Evolutionary conservation across 768 basidiomycete genomes (phyloP), one percentile per base, ranked within the genome.

Genomic region (Kwoniella sp.): DNA sequence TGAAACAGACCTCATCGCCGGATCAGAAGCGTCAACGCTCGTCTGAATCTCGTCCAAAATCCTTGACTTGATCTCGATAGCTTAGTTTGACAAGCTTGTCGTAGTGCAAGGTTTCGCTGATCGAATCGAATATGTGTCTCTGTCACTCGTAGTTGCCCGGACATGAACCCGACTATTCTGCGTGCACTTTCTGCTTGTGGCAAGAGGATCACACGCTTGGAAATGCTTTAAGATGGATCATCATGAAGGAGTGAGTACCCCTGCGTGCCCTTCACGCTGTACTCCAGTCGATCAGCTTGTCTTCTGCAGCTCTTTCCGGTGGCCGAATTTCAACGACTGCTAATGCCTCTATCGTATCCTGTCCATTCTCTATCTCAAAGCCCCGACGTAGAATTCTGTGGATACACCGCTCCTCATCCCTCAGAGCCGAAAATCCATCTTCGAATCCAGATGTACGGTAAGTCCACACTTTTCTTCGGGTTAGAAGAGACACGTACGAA

Each of bases 391-490:
- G 93, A 96, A 82, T 97, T 98, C 78, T 98, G 96, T 78, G 96
- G 96, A 30, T 98, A 98, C 84, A 92, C 90, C 73, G 89, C 86
- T 34, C 96, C 96, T 1, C 96, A 98, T 83, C 96, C 96, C 2
- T 96, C 95, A 11, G 96, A 99, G 83, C 90, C 92, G 72, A 88
- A 90, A 73, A 96, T 99, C 74, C 91, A 97, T 75, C 83, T 98
- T 28, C 90, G 96, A n/a, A 92, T 98, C 66, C 95, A 98, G 86
- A 98, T 98, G 95, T 96, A 97, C 72, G 93, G 93, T 97, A 74
- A 67, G 93, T 84, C n/a, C n/a, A n/a, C 38, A 20, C 38, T 9
- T 41, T 41, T 9, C 38, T 41, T 41, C 11, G 38, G 20, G 20
- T 9, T 41, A 41, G 20, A 20, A 41, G 38, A 41, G 38, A 41